These are phyloP conservation scores for Fusarium succisae DNA, from an alignment of 2,329 filamentous ascomycete genomes.

Conservation along the genomic window DNA sequence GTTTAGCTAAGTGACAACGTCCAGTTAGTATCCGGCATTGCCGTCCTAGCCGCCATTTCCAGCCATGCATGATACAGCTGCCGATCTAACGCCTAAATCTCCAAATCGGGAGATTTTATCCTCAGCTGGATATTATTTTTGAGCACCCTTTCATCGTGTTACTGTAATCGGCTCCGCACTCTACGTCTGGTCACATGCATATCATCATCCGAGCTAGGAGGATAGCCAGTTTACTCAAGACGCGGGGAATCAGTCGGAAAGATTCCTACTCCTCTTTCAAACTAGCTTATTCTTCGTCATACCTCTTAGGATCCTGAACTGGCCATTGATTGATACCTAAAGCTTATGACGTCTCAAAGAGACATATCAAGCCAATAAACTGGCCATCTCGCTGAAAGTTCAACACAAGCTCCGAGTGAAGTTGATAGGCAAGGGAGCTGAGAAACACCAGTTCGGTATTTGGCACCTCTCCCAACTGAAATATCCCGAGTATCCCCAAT, in stretches of 20 bases:
- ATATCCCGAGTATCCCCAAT: neutral
- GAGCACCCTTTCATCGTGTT: neutral
- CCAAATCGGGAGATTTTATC: neutral
- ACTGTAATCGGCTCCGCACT: neutral
- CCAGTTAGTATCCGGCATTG: no score
- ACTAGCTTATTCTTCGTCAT: neutral
- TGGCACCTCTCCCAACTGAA: neutral
- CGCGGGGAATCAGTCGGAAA: neutral
- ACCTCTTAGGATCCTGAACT: neutral
- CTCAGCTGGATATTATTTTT: neutral
- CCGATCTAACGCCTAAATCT: neutral
- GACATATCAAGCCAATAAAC: no score
- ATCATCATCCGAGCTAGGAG: neutral
- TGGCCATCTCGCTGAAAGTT: neutral
- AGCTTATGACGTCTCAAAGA: no score
- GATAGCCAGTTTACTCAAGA: neutral
- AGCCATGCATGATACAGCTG: neutral
- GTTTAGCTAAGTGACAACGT: neutral
- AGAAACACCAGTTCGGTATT: neutral
- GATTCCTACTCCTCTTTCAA: no score
- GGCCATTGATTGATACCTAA: no score
- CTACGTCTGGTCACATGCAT: neutral
- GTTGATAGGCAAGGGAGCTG: neutral
- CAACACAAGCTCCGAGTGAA: neutral
- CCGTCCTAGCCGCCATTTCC: neutral